Conservation (phyloP, 345 rosid species). For the Salix suchowensis region DNA sequence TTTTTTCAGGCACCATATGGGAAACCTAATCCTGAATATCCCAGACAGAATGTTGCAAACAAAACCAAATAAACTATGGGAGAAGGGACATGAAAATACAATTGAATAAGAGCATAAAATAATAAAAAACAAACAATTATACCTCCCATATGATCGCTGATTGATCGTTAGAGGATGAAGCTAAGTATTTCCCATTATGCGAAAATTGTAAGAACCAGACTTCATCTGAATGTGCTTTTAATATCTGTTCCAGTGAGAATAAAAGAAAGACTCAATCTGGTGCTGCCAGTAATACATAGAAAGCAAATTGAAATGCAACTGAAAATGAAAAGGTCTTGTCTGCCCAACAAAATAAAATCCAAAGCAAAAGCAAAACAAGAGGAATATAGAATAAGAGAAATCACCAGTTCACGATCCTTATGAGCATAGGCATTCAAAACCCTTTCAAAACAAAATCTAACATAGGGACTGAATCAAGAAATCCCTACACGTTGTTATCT, state of each 20-base stretch:
- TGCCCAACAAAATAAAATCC: neutral
- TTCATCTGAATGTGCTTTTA: slow-evolving; percentile 64
- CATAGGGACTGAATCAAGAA: too few species aligned
- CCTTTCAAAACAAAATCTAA: too few species aligned
- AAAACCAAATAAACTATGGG: neutral
- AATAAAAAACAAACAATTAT: neutral
- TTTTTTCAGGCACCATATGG: neutral
- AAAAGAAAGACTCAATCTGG: neutral
- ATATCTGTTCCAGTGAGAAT: slow-evolving; percentile 37
- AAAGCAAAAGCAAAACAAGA: neutral
- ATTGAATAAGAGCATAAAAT: neutral
- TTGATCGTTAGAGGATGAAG: slow-evolving; percentile 62
- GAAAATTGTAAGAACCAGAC: slow-evolving; percentile 79
- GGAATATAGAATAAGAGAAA: neutral
- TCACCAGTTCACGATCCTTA: too few species aligned
- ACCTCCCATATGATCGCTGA: slow-evolving; percentile 72
- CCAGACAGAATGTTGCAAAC: neutral
- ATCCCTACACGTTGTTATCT: too few species aligned
- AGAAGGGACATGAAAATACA: neutral
- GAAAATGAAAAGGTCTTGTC: neutral
- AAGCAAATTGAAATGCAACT: neutral
- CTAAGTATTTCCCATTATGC: slow-evolving; percentile 61
- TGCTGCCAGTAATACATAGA: neutral
- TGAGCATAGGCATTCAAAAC: too few species aligned
- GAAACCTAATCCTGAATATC: neutral